These are phyloP conservation scores for Polytolypa hystricis DNA, from an alignment of 2,329 filamentous ascomycete genomes.

Conservation along the genomic window DNA sequence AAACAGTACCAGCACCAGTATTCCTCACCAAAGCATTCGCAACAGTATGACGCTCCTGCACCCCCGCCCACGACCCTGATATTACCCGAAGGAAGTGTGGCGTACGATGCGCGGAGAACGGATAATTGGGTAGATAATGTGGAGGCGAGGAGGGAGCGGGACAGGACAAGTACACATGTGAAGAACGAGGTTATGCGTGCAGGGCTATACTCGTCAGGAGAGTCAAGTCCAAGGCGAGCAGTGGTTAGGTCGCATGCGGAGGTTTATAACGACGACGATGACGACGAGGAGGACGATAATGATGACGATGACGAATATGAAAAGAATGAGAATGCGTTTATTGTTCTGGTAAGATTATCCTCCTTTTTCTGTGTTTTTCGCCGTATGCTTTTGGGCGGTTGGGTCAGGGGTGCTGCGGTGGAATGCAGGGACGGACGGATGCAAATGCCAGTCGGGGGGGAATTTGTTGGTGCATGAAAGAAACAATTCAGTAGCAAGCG, in stretches of 20 bases:
- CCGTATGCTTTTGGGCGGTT: too few relatives aligned
- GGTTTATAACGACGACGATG: slow-evolving; percentile 19
- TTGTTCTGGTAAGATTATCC: slow-evolving; percentile 28
- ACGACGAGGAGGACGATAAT: slow-evolving; percentile 18
- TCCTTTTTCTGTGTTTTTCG: slow-evolving; percentile 2
- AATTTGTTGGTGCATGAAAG: neutral
- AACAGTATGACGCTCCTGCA: neutral
- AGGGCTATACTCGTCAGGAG: neutral
- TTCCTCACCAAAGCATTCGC: neutral
- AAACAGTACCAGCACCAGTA: too few relatives aligned
- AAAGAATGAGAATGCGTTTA: slow-evolving; percentile 30
- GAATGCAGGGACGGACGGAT: too few relatives aligned
- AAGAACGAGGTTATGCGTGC: too few relatives aligned
- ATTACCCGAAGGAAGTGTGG: neutral
- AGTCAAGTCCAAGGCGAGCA: slow-evolving; percentile 2
- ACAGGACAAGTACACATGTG: neutral
- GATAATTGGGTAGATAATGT: neutral
- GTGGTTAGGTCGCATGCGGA: slow-evolving; percentile 15
- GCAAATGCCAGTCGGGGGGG: too few relatives aligned
- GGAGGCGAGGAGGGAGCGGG: neutral
- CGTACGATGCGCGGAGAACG: neutral
- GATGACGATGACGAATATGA: slow-evolving; percentile 13
- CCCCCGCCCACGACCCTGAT: neutral
- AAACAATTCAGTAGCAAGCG: neutral
- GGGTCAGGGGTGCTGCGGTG: too few relatives aligned